A percentile compares a stretch with the other conserved stretches of the same genome.
Conservation (phyloP, 202 grass and related monocot species). For the Zoysia matrella region DNA sequence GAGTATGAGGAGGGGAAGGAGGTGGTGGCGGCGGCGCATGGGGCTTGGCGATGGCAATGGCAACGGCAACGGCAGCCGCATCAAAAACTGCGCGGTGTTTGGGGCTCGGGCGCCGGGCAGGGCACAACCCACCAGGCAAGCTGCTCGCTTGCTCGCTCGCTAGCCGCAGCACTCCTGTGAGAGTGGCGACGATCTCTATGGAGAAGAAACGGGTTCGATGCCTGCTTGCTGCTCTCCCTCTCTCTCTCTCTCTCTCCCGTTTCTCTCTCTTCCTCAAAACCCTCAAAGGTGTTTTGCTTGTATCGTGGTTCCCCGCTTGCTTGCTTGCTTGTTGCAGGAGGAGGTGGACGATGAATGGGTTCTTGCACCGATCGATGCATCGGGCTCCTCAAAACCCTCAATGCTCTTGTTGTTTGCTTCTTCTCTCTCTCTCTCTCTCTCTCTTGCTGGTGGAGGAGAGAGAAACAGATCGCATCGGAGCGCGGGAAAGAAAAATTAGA, state of each 20-base stretch:
- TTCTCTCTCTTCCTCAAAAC: slow-evolving; percentile 62
- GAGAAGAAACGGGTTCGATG: slow-evolving; percentile 26
- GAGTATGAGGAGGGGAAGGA: slow-evolving; percentile 33
- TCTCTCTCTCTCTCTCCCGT: neutral
- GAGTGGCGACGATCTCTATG: slow-evolving; percentile 54
- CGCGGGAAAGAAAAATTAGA: slow-evolving; percentile 31
- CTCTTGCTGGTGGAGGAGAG: slow-evolving; percentile 17
- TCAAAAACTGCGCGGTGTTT: slow-evolving; percentile 49
- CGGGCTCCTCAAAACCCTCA: slow-evolving; percentile 49
- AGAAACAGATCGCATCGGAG: slow-evolving; percentile 39
- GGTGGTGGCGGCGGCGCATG: slow-evolving; percentile 53
- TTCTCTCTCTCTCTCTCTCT: slow-evolving; percentile 33
- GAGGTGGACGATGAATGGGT: slow-evolving; percentile 46
- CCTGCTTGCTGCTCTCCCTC: neutral
- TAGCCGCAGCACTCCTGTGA: too few species aligned
- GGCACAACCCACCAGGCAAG: slow-evolving; percentile 38
- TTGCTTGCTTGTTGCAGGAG: slow-evolving; percentile 36
- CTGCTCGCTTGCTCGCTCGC: neutral
- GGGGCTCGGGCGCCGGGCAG: slow-evolving; percentile 32
- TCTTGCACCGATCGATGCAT: slow-evolving; percentile 61
- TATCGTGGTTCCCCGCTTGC: slow-evolving; percentile 7
- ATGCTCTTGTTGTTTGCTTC: neutral
- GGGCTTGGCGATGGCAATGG: slow-evolving; percentile 65
- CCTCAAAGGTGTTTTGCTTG: slow-evolving; percentile 56
- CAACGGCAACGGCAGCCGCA: neutral